Evolutionary conservation across 352 stramenopile genomes (phyloP).

Genomic region (Phytophthora pluvialis): DNA sequence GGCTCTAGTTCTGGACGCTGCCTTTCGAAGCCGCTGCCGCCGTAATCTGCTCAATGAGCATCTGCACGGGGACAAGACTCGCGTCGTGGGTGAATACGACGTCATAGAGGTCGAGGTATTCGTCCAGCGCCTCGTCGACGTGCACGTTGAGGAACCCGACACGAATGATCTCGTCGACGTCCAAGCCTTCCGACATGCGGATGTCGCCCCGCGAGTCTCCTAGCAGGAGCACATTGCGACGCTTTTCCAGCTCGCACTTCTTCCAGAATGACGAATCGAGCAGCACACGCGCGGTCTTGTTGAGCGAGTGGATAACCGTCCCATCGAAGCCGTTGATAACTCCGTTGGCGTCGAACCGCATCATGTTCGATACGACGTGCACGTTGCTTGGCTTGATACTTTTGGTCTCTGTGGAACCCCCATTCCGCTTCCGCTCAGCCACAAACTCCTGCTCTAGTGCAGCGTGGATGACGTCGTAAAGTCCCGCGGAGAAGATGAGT

Average conservation of each 20-base stretch:
- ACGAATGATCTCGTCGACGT: slow-evolving; percentile 65
- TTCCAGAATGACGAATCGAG: slow-evolving; percentile 67
- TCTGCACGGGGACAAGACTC: slow-evolving; percentile 52
- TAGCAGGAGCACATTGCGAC: slow-evolving; percentile 70
- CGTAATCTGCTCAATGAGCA: slow-evolving; percentile 56
- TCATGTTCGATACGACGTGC: slow-evolving; percentile 83
- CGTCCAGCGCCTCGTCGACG: slow-evolving; percentile 65
- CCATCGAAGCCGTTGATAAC: slow-evolving; percentile 62
- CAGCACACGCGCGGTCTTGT: slow-evolving; percentile 80
- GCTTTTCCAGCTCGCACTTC: slow-evolving; percentile 52
- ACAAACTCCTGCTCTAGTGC: slow-evolving; percentile 56
- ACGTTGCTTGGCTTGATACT: slow-evolving; percentile 52
- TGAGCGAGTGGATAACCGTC: slow-evolving; percentile 74
- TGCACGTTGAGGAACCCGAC: slow-evolving; percentile 78
- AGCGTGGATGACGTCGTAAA: slow-evolving; percentile 65
- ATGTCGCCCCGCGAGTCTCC: slow-evolving; percentile 71
- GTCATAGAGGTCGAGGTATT: slow-evolving; percentile 71
- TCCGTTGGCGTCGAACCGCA: slow-evolving; percentile 60
- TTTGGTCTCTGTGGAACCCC: neutral
- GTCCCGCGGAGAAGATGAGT: slow-evolving; percentile 66
- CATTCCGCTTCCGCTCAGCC: slow-evolving; percentile 19
- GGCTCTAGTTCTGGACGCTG: neutral
- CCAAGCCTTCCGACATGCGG: slow-evolving; percentile 61
- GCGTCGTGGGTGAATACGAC: slow-evolving; percentile 75
- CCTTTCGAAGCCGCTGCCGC: neutral